Evolutionary conservation across 176 grass and related monocot species (phyloP).

Genomic region (Metroxylon sagu): DNA sequence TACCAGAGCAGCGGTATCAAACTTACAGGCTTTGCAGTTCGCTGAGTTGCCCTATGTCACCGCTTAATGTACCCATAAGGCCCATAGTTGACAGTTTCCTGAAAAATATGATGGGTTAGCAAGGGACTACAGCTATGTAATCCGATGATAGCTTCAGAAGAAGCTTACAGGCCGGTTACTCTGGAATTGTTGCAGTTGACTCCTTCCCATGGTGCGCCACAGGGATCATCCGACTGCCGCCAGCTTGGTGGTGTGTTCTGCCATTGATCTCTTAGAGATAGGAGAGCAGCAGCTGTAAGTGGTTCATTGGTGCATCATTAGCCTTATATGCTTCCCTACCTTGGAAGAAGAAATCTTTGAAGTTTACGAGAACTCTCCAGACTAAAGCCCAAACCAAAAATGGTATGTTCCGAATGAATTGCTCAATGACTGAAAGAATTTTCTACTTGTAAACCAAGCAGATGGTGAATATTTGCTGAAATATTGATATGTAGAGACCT

Average conservation of each 20-base stretch:
- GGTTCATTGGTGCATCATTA: no score
- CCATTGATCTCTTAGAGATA: constrained; percentile 65
- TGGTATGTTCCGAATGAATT: no score
- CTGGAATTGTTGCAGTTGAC: constrained; percentile 39
- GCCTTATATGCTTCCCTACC: no score
- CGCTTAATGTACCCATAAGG: constrained; percentile 49
- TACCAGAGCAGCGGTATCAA: not conserved
- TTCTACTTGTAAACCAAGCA: no score
- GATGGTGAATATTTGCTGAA: no score
- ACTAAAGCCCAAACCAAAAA: no score
- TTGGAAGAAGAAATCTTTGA: no score
- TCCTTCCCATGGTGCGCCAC: constrained; percentile 75
- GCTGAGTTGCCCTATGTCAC: constrained; percentile 65
- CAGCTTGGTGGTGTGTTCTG: constrained; percentile 61
- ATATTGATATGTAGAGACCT: no score
- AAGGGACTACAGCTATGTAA: no score
- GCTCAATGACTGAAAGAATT: no score
- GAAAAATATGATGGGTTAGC: constrained; percentile 14
- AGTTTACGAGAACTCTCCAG: no score
- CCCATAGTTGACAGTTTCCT: constrained; percentile 85
- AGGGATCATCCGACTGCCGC: constrained; percentile 69
- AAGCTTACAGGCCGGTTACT: constrained; percentile 64
- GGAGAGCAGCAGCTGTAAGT: constrained; percentile 49
- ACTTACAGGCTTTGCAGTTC: constrained; percentile 67
- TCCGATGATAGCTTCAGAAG: no score